These are phyloP conservation scores for Fistulinella cinereoalba DNA, from an alignment of 1,284 basidiomycete genomes.

Conservation along the genomic window DNA sequence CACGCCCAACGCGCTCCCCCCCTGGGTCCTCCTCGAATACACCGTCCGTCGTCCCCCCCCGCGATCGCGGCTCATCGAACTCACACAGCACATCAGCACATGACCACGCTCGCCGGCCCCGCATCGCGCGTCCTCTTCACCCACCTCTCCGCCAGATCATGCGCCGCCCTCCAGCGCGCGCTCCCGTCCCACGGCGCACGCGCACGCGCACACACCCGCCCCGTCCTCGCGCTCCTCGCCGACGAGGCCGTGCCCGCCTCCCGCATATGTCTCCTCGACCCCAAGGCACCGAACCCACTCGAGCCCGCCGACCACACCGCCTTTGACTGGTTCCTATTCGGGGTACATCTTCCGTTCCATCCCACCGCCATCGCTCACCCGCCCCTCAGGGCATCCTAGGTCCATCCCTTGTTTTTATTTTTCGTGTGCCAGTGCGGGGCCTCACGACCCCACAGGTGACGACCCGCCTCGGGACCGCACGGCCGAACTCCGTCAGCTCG, in stretches of 20 bases:
- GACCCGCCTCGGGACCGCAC: constrained; percentile 91
- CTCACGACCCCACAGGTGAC: constrained; percentile 54
- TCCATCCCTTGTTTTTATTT: constrained; percentile 17
- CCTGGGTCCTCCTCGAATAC: constrained; percentile 89
- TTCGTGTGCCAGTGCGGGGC: not conserved
- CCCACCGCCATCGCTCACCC: constrained; percentile 6
- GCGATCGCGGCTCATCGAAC: not conserved
- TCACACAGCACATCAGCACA: constrained; percentile 59
- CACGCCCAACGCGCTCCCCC: constrained; percentile 66
- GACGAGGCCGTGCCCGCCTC: constrained; percentile 45
- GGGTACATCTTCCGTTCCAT: constrained; percentile 41
- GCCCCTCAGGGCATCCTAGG: constrained; percentile 58
- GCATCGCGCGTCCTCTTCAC: constrained; percentile 76
- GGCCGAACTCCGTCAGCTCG: constrained; percentile 80
- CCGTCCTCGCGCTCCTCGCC: constrained; percentile 67
- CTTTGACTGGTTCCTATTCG: constrained; percentile 87
- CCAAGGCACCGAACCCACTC: constrained; percentile 72
- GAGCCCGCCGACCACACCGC: constrained; percentile 72
- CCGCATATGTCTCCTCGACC: constrained; percentile 85
- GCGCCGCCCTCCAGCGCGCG: no score
- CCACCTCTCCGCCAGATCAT: constrained; percentile 72
- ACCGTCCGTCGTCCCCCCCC: constrained; percentile 36
- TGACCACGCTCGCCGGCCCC: constrained; percentile 74
- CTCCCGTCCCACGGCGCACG: no score
- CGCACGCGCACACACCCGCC: no score